phyloP scores from a whole-genome alignment of 1,139 yeast genomes.

The Debaryomyces psychrophilus region DNA sequence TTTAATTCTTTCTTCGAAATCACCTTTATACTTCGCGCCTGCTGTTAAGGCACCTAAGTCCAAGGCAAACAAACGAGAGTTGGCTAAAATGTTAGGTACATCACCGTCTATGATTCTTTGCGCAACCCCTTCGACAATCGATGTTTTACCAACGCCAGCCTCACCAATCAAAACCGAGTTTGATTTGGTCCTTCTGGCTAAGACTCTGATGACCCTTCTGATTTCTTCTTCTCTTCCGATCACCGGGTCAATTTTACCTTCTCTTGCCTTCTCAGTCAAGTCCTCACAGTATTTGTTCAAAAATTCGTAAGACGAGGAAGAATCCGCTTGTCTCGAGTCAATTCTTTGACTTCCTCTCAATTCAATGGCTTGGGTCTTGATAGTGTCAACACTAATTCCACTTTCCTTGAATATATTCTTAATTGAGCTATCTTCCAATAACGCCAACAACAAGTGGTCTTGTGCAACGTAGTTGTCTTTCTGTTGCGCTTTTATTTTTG shows the following conservation, averaged over 20 bases:
- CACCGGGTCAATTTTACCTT: conserved; percentile 96
- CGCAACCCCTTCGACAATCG: conserved; percentile 97
- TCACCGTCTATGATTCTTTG: conserved; percentile 95
- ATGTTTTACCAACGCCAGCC: conserved; percentile 99
- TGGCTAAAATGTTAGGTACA: conserved; percentile 84
- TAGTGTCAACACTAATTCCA: conserved; percentile 65
- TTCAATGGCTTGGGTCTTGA: conserved; percentile 79
- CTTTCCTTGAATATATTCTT: conserved; percentile 77
- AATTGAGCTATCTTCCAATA: conserved; percentile 75
- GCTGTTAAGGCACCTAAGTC: conserved; percentile 97
- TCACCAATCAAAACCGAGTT: conserved; percentile 97
- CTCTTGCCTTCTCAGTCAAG: conserved; percentile 88
- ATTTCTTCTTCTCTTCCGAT: conserved; percentile 99
- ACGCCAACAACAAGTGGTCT: conserved; percentile 86
- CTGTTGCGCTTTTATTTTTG: conserved; percentile 79
- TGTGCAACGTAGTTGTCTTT: conserved; percentile 92
- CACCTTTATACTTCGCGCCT: conserved; percentile 98
- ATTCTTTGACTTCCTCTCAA: conserved; percentile 91
- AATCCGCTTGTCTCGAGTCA: conserved; percentile 93
- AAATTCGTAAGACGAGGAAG: conserved; percentile 82
- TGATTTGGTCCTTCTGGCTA: conserved; percentile 94
- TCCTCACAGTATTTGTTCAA: conserved; percentile 88
- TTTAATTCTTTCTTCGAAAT: conserved; percentile 95
- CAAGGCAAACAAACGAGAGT: conserved; percentile 78
- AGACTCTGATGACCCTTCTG: conserved; percentile 88